Base-by-base conservation (phyloP, 2,329 filamentous ascomycete genomes). In the Elsinoe batatas region DNA sequence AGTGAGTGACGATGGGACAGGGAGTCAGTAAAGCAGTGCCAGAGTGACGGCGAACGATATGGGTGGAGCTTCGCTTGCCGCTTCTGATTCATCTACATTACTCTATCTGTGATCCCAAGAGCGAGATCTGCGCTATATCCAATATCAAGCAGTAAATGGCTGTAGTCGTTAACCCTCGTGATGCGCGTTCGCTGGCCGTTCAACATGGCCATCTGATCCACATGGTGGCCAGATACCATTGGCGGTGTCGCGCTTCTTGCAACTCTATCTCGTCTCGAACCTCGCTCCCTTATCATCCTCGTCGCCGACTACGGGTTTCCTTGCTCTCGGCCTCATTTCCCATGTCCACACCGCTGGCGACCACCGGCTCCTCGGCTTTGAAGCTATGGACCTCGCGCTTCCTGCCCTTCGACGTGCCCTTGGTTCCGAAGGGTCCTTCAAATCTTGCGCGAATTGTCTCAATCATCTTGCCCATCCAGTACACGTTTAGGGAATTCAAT, bases 381-480 rank as follows among this genome's bases (percentile, higher is more conserved):
- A 51, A 20, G 11, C 53, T 51, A 5, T 58, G 56, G 4, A 50
- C 55, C 50, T 61, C 58, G 11, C 57, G 56, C 47, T 58, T 59
- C 61, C 63, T 63, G n/a, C 64, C 61, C 30, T 62, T 57, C 5
- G 61, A 64, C 3, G 62, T 54, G 17, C 65, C 64, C 60, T 68
- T 70, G 11, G 75, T 77, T 38, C 74, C 74, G 13, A 72, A 66
- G 5, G 75, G 84, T 70, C 76, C 75, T 58, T 81, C 78, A 65
- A 93, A 93, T 22, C 88, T 78, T 74, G 87, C 90, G 58, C 83
- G 77, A 11, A 93, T 81, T 7, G 88, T 87, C 58, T 81, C 77
- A 59, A 94, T 83, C 88, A 94, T 94, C 78, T 88, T 89, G 65
- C 82, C 76, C 67, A 91, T 93, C 88, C 88, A 94, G 71, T 84